Evolutionary conservation across 2,329 filamentous ascomycete genomes (phyloP), one percentile per base, ranked within the genome.

Genomic region (Arthrocladium fulminans): DNA sequence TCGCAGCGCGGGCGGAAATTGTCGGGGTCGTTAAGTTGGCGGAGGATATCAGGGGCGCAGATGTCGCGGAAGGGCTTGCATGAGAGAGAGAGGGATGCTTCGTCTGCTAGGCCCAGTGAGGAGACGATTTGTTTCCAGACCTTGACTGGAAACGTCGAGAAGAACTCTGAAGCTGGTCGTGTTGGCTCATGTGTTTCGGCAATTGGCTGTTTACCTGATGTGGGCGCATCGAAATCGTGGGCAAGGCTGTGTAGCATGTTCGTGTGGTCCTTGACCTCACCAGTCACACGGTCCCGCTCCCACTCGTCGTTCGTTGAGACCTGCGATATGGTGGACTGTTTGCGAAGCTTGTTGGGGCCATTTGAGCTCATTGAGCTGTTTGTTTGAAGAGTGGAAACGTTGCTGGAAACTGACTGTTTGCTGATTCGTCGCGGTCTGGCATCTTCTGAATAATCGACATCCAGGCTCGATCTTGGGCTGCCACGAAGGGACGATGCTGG

Each of bases 71-170:
- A 63, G 2, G 67, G 67, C 55, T 71, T 74, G 56, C 63, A 73
- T 20, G 74, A 64, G 10, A 77, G 61, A 8, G 73, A 68, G 9
- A 79, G 66, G 55, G 65, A 69, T 3, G 74, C 74, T 15, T 65
- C 63, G 47, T 76, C 74, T n/a, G 65, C 59, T 6, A 67, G 68
- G 29, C 64, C 57, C 15, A 78, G 57, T 49, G 66, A 66, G 7
- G 56, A 59, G 10, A 67, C 61, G 32, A 78, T 67, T 3, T 52
- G 51, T 6, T 60, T 57, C 76, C 76, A 80, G 2, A 77, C 51
- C 2, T 61, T 58, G 1, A 63, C 53, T 3, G 74, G 61, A 12
- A 79, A 59, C 35, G 65, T 71, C 1, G 67, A 67, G 27, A 79
- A 65, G 13, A 70, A 39, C 17, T 49, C 48, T 13, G 12, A 19